Evolutionary conservation across 345 rosid species (phyloP).

Genomic region (Clausena lansium): DNA sequence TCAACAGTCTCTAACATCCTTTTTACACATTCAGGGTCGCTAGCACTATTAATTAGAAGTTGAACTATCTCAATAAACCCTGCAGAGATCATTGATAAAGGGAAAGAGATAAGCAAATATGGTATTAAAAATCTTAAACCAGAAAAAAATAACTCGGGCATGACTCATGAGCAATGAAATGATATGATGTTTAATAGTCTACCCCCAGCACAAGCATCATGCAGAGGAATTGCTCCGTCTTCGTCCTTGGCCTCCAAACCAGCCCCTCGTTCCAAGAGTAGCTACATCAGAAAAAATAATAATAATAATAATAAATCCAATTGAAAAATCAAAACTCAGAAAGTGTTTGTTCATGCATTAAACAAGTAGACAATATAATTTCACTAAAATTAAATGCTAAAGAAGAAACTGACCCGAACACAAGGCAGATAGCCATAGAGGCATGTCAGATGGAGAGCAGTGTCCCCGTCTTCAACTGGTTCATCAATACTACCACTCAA

Average conservation of each 20-base stretch:
- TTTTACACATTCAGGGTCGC: conserved; percentile 38
- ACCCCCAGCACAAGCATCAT: conserved; percentile 97
- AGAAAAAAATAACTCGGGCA: neutral
- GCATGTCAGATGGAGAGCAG: conserved; percentile 89
- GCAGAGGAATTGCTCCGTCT: conserved; percentile 92
- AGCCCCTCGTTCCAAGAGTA: conserved; percentile 89
- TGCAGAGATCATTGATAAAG: conserved; percentile 20
- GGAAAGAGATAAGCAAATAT: neutral
- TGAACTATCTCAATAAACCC: conserved; percentile 69
- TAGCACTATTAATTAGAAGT: conserved; percentile 59
- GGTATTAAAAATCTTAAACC: neutral
- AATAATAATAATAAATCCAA: neutral
- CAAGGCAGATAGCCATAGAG: conserved; percentile 83
- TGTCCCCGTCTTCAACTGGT: conserved; percentile 82
- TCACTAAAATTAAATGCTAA: neutral
- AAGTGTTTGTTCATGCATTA: neutral
- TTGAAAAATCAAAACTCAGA: neutral
- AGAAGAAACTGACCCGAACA: conserved; percentile 56
- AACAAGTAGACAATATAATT: too few species aligned
- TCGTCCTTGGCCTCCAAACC: conserved; percentile 79
- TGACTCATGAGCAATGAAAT: neutral
- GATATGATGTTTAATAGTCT: conserved; percentile 1
- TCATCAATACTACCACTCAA: conserved; percentile 76
- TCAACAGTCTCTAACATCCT: conserved; percentile 77
- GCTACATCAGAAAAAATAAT: conserved; percentile 33